phyloP scores from a whole-genome alignment of 306 rosid genomes.

The Prunus persica region Prunus_persica_NCBIv2 NC_034010.1:26618001-26618500 shows the following conservation, averaged over 20 bases:
- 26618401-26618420: constrained; percentile 54
- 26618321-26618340: background rate
- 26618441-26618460: constrained; percentile 46
- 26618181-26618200: constrained; percentile 91
- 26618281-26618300: background rate
- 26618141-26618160: constrained; percentile 80
- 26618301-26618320: background rate
- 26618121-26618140: constrained; percentile 74
- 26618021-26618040: background rate
- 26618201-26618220: constrained; percentile 75
- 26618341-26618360: constrained; percentile 48
- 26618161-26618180: constrained; percentile 77
- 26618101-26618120: constrained; percentile 93
- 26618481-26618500: constrained; percentile 98
- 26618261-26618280: constrained; percentile 19
- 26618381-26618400: constrained; percentile 69
- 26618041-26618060: constrained; percentile 74
- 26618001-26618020: constrained; percentile 1
- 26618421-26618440: constrained; percentile 57
- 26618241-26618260: constrained; percentile 31
- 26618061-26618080: constrained; percentile 81
- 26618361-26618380: constrained; percentile 99
- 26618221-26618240: constrained; percentile 86
- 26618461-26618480: constrained; percentile 60
- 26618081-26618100: constrained; percentile 89